A percentile compares a stretch with the other conserved stretches of the same genome.
Evolutionary conservation across 1,139 yeast species (phyloP).

Genomic region (Suhomyces guaymorum): DNA sequence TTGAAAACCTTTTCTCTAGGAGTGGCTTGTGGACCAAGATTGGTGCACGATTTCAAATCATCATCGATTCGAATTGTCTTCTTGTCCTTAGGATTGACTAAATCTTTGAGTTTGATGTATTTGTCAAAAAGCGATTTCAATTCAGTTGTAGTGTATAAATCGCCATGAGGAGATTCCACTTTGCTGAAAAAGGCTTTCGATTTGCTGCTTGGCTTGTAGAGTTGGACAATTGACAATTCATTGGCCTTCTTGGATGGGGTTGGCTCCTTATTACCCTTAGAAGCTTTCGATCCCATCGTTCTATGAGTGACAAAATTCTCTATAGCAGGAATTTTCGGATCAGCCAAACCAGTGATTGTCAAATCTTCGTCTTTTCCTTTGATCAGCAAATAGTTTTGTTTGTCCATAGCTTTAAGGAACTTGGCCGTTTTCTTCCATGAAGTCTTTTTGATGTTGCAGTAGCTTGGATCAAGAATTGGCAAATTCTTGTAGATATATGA

Average conservation of each 20-base stretch:
- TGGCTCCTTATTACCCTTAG: conserved; percentile 14
- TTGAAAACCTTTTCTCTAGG: conserved; percentile 56
- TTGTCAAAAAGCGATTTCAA: conserved; percentile 51
- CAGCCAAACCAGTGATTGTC: conserved; percentile 51
- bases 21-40: conserved; percentile 26
- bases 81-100: conserved; percentile 49
- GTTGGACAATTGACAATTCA: conserved; percentile 38
- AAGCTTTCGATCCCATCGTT: conserved; percentile 31
- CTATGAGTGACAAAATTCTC: conserved; percentile 66
- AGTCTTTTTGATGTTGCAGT: conserved; percentile 72
- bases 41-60: conserved; percentile 28
- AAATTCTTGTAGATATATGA: conserved; percentile 66
- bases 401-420: conserved; percentile 82
- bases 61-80: conserved; percentile 59
- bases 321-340: conserved; percentile 48
- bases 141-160: conserved; percentile 54
- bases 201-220: conserved; percentile 57
- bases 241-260: conserved; percentile 24
- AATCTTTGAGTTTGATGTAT: conserved; percentile 55
- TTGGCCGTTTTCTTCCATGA: conserved; percentile 90
- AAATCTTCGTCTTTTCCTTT: conserved; percentile 82
- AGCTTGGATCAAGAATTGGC: conserved; percentile 55
- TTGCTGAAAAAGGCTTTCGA: conserved; percentile 53
- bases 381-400: conserved; percentile 59
- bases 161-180: conserved; percentile 34